Evolutionary conservation across 352 stramenopile species (phyloP).

Genomic region (Blastocystis sp.): DNA sequence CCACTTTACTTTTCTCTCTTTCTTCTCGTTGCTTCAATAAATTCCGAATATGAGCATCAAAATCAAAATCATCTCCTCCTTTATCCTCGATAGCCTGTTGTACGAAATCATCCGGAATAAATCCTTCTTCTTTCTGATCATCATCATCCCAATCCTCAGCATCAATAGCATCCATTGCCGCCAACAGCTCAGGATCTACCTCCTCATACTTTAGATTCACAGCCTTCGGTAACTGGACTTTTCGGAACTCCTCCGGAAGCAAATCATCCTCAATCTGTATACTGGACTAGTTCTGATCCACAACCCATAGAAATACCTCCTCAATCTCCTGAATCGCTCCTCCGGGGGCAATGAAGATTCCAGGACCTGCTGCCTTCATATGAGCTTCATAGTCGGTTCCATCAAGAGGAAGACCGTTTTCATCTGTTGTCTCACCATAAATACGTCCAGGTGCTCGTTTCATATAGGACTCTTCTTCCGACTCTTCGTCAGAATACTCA

Average conservation of each 20-base stretch:
- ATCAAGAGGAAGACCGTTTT: constrained; percentile 19
- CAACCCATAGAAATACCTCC: neutral
- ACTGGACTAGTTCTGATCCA: neutral
- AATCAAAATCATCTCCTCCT: constrained; percentile 3
- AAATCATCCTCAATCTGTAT: constrained; percentile 32
- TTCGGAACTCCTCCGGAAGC: constrained; percentile 11
- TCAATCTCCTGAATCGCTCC: neutral
- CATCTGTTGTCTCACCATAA: constrained; percentile 48
- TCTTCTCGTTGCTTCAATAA: constrained; percentile 29
- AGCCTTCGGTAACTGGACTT: constrained; percentile 24
- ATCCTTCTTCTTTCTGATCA: constrained; percentile 1
- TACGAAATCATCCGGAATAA: constrained; percentile 37
- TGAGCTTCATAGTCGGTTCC: constrained; percentile 42
- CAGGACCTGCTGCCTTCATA: constrained; percentile 34
- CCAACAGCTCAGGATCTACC: constrained; percentile 40
- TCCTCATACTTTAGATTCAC: constrained; percentile 59
- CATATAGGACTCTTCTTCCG: constrained; percentile 44
- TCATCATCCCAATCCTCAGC: constrained; percentile 26
- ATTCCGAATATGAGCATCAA: constrained; percentile 55
- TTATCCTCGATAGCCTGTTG: constrained; percentile 56
- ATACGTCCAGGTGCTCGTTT: constrained; percentile 15
- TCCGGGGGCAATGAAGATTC: constrained; percentile 43
- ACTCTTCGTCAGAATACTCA: neutral
- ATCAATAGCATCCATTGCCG: constrained; percentile 39
- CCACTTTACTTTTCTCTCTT: neutral